These are phyloP conservation scores for Urochloa ruziziensis DNA, from an alignment of 176 grass and related monocot species.

Conservation along the genomic window DNA sequence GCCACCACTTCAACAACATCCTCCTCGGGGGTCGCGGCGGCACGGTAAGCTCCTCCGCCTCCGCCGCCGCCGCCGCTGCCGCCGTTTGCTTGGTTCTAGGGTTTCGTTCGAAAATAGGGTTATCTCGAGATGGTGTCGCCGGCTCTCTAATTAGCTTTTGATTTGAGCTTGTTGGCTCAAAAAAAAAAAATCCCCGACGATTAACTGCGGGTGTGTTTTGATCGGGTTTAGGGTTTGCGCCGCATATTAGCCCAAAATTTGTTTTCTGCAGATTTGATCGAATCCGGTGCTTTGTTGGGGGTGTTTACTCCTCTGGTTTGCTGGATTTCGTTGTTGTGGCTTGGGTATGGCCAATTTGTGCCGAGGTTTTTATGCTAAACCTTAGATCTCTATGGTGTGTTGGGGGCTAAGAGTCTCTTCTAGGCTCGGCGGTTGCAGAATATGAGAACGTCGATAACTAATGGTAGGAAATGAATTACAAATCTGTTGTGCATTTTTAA, in stretches of 20 bases:
- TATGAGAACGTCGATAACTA: neutral
- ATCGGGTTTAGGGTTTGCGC: slow-evolving; percentile 37
- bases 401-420: neutral
- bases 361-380: slow-evolving; percentile 4
- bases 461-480: neutral
- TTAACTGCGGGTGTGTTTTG: neutral
- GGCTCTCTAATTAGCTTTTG: neutral
- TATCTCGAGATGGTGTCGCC: neutral
- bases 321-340: neutral
- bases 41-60: slow-evolving; percentile 48
- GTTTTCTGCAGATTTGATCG: neutral
- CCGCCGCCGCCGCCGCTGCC: neutral
- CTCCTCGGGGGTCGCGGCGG: slow-evolving; percentile 81
- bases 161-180: neutral
- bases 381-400: neutral
- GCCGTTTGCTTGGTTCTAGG: neutral
- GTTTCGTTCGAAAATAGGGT: neutral
- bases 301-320: neutral
- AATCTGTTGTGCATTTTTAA: neutral
- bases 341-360: neutral
- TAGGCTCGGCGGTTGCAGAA: neutral
- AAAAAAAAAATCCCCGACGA: neutral
- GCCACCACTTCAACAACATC: slow-evolving; percentile 75
- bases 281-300: slow-evolving; percentile 15
- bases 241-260: neutral